phyloP scores from a whole-genome alignment of 352 stramenopile species.

The Phytopythium sindhum region DNA sequence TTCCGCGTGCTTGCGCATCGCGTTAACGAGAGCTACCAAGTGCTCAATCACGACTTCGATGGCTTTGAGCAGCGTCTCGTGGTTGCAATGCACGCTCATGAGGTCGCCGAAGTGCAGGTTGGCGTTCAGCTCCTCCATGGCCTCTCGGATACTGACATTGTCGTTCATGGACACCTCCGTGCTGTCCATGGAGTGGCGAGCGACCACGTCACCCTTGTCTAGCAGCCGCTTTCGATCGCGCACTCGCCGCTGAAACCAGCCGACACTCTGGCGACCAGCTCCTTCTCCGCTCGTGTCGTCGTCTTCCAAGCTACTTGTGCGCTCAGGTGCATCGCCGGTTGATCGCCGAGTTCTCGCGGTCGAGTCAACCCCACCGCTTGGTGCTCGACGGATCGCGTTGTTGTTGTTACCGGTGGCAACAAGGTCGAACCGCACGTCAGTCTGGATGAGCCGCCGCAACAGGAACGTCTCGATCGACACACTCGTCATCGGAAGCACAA shows the following conservation, averaged over 20 bases:
- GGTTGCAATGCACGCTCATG: conserved; percentile 23
- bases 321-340: conserved; percentile 1
- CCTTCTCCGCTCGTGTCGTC: background rate
- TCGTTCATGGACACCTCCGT: conserved; percentile 52
- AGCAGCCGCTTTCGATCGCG: conserved; percentile 22
- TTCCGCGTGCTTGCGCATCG: conserved; percentile 31
- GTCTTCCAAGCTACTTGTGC: conserved; percentile 7
- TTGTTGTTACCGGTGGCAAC: background rate
- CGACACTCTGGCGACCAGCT: background rate
- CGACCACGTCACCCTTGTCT: conserved; percentile 24
- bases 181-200: conserved; percentile 38
- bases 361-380: background rate
- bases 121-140: conserved; percentile 59
- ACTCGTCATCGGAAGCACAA: conserved; percentile 12
- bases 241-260: conserved; percentile 37
- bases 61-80: conserved; percentile 36
- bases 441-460: conserved; percentile 45
- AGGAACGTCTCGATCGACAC: conserved; percentile 55
- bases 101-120: conserved; percentile 45
- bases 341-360: background rate
- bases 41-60: conserved; percentile 51
- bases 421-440: conserved; percentile 2
- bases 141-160: conserved; percentile 28
- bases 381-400: background rate
- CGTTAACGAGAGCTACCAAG: conserved; percentile 30